Base-by-base conservation (phyloP, 306 rosid species). In the Cucurbita ficifolia region DNA sequence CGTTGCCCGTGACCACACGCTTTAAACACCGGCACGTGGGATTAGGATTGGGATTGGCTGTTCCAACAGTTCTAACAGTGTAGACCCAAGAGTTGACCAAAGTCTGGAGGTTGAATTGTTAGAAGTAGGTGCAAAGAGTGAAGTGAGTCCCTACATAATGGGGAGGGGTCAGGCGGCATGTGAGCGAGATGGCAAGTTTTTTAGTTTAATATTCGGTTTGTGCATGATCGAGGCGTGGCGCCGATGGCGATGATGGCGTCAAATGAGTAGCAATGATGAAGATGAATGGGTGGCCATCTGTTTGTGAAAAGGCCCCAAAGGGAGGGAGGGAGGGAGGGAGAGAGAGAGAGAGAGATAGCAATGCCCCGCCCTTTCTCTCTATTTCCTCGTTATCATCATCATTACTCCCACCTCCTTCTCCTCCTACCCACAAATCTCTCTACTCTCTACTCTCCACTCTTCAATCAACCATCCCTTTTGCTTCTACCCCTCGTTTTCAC, bases 181-280 rank as follows among this genome's bases (percentile, higher is more conserved):
- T 49, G 53, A n/a, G 18, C 14, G n/a, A 14, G 53, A 49, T 49
- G 53, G 18, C 33, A 29, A 49, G 14, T 49, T 46, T 46, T 0
- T 6, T 40, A 6, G 7, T 40, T 40, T 7, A 6, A 6, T 40
- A 40, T 40, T 40, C 0, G 43, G 45, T 6, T 6, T 40, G 62
- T 77, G 89, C 74, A 83, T 83, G 86, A 85, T 87, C 79, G 71
- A 76, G 88, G 96, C 88, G 90, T 88, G 97, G 85, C 82, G 74
- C 82, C 80, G 81, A 77, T 58, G 48, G 76, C 43, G 69, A 86
- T 85, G 72, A 88, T 85, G 58, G 69, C 85, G 12, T 75, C 80
- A 79, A 72, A 81, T 83, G 86, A 81, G 69, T 80, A 11, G 49
- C 81, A 82, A 88, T 88, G 45, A 87, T 90, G 77, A 86, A 54